These are phyloP conservation scores for Monascus purpureus DNA, from an alignment of 495 filamentous ascomycete species.

Conservation along the genomic window DNA sequence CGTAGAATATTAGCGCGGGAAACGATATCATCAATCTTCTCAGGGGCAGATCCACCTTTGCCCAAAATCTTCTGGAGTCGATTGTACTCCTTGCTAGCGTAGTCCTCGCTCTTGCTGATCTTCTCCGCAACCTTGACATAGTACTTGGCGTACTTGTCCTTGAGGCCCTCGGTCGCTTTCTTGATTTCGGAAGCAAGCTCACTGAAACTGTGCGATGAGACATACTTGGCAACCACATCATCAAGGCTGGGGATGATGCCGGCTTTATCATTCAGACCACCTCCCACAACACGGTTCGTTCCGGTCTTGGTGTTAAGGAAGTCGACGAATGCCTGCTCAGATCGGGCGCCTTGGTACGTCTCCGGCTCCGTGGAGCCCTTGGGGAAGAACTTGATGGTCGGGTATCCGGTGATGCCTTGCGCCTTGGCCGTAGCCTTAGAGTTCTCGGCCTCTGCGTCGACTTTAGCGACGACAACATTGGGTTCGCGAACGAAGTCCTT, in stretches of 20 bases:
- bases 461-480: slow-evolving; percentile 76
- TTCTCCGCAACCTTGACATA: slow-evolving; percentile 86
- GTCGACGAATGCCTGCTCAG: slow-evolving; percentile 58
- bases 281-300: slow-evolving; percentile 73
- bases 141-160: slow-evolving; percentile 83
- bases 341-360: slow-evolving; percentile 63
- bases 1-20: slow-evolving; percentile 79
- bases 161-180: slow-evolving; percentile 50
- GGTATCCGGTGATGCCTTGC: slow-evolving; percentile 73
- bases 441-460: slow-evolving; percentile 82
- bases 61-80: slow-evolving; percentile 65
- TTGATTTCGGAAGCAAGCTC: slow-evolving; percentile 50
- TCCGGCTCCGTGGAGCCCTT: slow-evolving; percentile 64
- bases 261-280: slow-evolving; percentile 62
- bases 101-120: slow-evolving; percentile 57
- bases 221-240: slow-evolving; percentile 52
- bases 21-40: slow-evolving; percentile 82
- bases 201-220: slow-evolving; percentile 35
- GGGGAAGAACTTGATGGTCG: slow-evolving; percentile 97
- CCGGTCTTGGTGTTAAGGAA: slow-evolving; percentile 86
- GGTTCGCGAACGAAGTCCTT: slow-evolving; percentile 66
- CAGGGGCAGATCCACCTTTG: slow-evolving; percentile 72
- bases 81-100: slow-evolving; percentile 73
- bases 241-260: slow-evolving; percentile 74
- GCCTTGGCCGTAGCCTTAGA: slow-evolving; percentile 61